These are phyloP conservation scores for Capillidium heterosporum DNA, from an alignment of 371 early-diverging fungal species.

Conservation along the genomic window DNA sequence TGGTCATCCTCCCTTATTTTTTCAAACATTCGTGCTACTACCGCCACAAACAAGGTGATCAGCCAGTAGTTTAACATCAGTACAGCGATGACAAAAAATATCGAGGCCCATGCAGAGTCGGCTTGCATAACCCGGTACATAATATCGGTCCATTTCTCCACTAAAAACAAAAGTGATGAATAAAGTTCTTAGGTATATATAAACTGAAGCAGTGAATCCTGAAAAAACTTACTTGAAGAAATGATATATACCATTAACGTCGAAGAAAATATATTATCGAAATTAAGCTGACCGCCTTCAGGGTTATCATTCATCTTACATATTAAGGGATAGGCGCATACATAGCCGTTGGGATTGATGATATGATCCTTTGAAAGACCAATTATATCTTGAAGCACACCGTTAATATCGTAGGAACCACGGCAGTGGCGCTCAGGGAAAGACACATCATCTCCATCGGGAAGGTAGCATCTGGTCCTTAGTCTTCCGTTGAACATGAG, in stretches of 20 bases:
- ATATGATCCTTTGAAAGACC: neutral
- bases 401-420: neutral
- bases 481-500: neutral
- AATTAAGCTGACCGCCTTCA: slow-evolving; percentile 13
- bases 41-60: slow-evolving; percentile 48
- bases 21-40: slow-evolving; percentile 50
- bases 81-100: slow-evolving; percentile 39
- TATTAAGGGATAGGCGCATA: neutral
- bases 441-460: neutral
- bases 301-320: neutral
- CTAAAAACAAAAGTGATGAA: slow-evolving; percentile 14
- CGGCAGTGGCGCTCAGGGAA: neutral
- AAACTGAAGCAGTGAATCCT: neutral
- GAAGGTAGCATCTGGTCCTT: neutral
- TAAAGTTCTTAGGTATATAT: too few relatives aligned
- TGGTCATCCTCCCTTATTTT: slow-evolving; percentile 37
- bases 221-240: slow-evolving; percentile 8
- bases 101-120: slow-evolving; percentile 27
- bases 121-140: slow-evolving; percentile 53
- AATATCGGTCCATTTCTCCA: slow-evolving; percentile 47
- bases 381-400: neutral
- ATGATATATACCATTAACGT: slow-evolving; percentile 31
- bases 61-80: slow-evolving; percentile 51
- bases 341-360: neutral
- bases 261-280: slow-evolving; percentile 35